Base-by-base conservation (phyloP, 2,329 filamentous ascomycete genomes). In the Chaetomium strumarium region DNA sequence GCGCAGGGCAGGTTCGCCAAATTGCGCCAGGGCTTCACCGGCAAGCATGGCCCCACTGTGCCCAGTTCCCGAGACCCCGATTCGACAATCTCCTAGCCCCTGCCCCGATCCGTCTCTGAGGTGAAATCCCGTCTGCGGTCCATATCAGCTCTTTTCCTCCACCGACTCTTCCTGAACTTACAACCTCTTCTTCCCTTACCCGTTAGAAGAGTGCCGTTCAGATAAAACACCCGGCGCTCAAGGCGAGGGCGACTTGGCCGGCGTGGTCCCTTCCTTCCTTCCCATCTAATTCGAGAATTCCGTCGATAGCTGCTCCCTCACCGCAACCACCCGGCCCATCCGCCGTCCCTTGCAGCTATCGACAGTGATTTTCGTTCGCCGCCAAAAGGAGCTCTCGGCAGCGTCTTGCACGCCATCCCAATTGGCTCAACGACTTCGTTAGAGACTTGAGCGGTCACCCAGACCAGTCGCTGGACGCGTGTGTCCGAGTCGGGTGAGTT, bases 311-410 rank as follows among this genome's bases (percentile, higher is more conserved):
- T 53, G 46, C 34, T 10, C 13, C 43, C 8, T n/a, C 14, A n/a
- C 34, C 16, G 33, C 40, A 46, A 37, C 16, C 53, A 30, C 10
- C 39, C 49, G 12, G 19, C 50, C 46, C 39, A 24, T 42, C 49
- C 13, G 29, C 41, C 38, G 34, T 36, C n/a, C 38, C 46, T 41
- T 50, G 50, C 54, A 45, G 46, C 49, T 46, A 38, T 50, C 45
- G 45, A 50, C 53, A 24, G 39, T 46, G 47, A 46, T 46, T 50
- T 50, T 48, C 40, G 49, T 56, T 53, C 46, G 50, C 20, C 43
- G 7, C 39, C 10, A 17, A 1, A 2, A 19, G 34, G 29, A 49
- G 34, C 44, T 48, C 45, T n/a, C 34, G 16, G n/a, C 33, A 38
- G 29, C 47, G 24, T 42, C 30, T 38, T 24, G 52, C 44, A 51